phyloP scores from a whole-genome alignment of 805 yeast species.

The Jamesozyma piceae region DNA sequence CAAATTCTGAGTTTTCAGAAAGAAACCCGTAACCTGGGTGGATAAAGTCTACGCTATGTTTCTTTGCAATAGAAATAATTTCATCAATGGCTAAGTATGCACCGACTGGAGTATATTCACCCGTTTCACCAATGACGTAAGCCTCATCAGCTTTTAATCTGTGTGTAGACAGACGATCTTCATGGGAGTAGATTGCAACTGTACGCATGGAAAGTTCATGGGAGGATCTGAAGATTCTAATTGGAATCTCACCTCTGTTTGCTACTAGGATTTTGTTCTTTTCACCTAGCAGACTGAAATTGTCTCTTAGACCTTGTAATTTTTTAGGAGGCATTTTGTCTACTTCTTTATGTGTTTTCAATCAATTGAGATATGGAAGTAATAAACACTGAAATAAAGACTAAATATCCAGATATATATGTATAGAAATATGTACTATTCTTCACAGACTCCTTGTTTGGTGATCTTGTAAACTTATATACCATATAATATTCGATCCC shows the following conservation, averaged over 20 bases:
- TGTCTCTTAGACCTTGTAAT: constrained; percentile 28
- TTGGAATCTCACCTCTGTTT: constrained; percentile 79
- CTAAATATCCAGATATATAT: no score
- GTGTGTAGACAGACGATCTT: constrained; percentile 91
- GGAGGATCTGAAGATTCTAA: constrained; percentile 89
- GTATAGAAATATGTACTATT: no score
- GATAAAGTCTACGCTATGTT: constrained; percentile 72
- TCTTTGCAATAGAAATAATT: constrained; percentile 75
- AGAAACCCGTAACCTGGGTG: constrained; percentile 91
- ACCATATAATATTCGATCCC: no score
- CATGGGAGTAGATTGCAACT: constrained; percentile 93
- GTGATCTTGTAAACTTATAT: no score
- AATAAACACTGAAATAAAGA: no score
- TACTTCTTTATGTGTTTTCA: not conserved
- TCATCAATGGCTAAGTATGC: constrained; percentile 95
- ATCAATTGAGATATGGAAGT: not conserved
- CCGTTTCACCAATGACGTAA: constrained; percentile 80
- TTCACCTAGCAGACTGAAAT: constrained; percentile 31
- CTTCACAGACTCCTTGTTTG: no score
- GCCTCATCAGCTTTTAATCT: constrained; percentile 91
- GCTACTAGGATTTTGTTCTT: constrained; percentile 62
- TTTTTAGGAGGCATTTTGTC: constrained; percentile 7
- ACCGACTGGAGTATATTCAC: constrained; percentile 89
- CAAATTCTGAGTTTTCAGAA: constrained; percentile 88
- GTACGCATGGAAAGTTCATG: constrained; percentile 96